Conservation (phyloP, 1,284 basidiomycete genomes). For the Sporisorium iseilematis-ciliati region DNA sequence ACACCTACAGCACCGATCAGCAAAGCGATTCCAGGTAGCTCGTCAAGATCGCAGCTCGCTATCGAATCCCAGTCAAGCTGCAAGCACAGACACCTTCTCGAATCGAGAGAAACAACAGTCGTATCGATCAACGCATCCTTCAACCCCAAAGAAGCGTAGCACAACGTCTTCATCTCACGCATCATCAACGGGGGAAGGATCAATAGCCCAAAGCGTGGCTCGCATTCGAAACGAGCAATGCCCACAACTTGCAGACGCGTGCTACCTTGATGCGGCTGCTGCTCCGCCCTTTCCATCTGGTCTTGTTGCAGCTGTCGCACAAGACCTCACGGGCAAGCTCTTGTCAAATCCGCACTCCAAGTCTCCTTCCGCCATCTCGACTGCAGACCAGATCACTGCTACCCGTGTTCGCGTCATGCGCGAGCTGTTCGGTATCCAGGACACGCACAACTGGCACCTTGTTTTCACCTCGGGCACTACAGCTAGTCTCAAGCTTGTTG, state of each 20-base stretch:
- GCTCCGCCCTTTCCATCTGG: conserved; percentile 63
- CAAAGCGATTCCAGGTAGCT: conserved; percentile 18
- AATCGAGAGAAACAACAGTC: neutral
- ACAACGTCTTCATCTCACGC: neutral
- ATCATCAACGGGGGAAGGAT: neutral
- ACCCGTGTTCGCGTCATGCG: conserved; percentile 56
- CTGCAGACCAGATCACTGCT: conserved; percentile 52
- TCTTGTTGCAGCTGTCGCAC: conserved; percentile 39
- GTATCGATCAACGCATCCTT: neutral
- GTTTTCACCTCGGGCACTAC: conserved; percentile 59
- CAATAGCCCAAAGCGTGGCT: conserved; percentile 12
- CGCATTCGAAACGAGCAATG: conserved; percentile 30
- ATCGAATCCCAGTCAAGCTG: neutral
- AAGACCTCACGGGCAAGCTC: conserved; percentile 49
- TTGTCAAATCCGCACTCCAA: conserved; percentile 68
- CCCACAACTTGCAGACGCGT: conserved; percentile 38
- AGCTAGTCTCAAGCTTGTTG: conserved; percentile 52
- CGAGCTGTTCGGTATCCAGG: conserved; percentile 62
- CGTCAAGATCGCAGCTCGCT: neutral
- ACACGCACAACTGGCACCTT: conserved; percentile 49
- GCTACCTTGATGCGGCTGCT: conserved; percentile 68
- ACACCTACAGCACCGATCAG: conserved; percentile 21
- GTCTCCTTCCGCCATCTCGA: conserved; percentile 56
- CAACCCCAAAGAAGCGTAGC: neutral
- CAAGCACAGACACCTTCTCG: too few species aligned